A percentile compares a stretch with the other conserved stretches of the same genome.
These are phyloP conservation scores for Schoenoplectus tabernaemontani DNA, from an alignment of 202 grass and related monocot species.

Conservation along the genomic window DNA sequence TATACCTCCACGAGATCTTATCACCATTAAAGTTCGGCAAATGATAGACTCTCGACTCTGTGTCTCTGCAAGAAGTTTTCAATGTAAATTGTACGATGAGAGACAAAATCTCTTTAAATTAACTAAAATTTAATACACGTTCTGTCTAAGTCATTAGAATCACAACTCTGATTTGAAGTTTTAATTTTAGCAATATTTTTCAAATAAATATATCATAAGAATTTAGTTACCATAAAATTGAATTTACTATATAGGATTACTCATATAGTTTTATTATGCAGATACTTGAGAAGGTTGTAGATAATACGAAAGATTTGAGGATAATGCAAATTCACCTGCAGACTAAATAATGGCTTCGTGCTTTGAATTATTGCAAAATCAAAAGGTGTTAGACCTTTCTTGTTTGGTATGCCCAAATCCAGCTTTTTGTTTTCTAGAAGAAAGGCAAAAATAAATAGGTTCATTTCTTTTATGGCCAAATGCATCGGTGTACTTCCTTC, in stretches of 20 bases:
- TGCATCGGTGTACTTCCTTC: not conserved
- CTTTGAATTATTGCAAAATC: constrained; percentile 34
- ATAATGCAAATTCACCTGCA: not conserved
- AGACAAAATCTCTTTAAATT: too few relatives aligned
- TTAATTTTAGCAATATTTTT: too few relatives aligned
- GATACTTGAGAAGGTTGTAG: not conserved
- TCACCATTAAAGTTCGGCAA: not conserved
- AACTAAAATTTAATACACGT: too few relatives aligned
- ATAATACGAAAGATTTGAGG: too few relatives aligned
- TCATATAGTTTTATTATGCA: too few relatives aligned
- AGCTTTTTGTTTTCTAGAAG: not conserved
- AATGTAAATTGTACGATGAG: not conserved
- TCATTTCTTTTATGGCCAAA: not conserved
- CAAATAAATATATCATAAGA: too few relatives aligned
- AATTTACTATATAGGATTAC: too few relatives aligned
- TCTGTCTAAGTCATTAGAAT: too few relatives aligned
- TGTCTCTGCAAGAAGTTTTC: not conserved
- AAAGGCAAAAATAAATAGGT: not conserved
- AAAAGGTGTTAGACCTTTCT: not conserved
- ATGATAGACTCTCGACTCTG: not conserved
- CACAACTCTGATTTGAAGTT: too few relatives aligned
- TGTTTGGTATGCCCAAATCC: not conserved
- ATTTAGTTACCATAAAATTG: too few relatives aligned
- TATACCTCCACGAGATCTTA: not conserved
- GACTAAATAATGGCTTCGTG: not conserved